Conservation (phyloP, 495 filamentous ascomycete genomes). For the Trichoderma gamsii region DNA sequence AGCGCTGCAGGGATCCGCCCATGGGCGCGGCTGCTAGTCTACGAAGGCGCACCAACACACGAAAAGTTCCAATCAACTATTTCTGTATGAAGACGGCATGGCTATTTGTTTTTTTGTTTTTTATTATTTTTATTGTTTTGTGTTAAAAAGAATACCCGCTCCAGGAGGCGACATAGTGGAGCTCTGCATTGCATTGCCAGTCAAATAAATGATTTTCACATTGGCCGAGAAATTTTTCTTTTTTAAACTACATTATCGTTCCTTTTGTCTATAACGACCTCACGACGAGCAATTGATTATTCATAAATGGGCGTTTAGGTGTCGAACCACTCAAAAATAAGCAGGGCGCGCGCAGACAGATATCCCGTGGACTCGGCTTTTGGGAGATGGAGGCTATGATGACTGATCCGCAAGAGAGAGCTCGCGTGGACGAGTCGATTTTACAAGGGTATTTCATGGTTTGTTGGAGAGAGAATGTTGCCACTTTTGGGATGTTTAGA, state of each 20-base stretch:
- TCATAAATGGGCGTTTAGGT: background rate
- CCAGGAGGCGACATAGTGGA: conserved; percentile 12
- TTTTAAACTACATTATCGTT: background rate
- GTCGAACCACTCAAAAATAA: background rate
- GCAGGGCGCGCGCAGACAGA: background rate
- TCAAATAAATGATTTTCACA: background rate
- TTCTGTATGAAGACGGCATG: background rate
- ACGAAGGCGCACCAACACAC: background rate
- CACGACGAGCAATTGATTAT: conserved; percentile 1
- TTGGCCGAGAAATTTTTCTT: background rate
- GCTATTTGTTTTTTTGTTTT: background rate
- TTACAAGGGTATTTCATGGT: background rate
- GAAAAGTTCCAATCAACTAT: background rate
- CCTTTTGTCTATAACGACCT: background rate
- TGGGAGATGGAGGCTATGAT: background rate
- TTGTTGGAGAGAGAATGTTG: background rate
- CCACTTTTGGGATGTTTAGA: background rate
- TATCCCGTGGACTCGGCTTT: background rate
- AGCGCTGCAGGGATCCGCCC: background rate
- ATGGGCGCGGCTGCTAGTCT: background rate
- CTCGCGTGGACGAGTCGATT: background rate
- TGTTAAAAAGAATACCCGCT: conserved; percentile 9
- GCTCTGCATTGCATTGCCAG: conserved; percentile 4
- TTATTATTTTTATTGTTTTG: background rate
- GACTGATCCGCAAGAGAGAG: background rate